These are phyloP conservation scores for Cicer pinnatifidum DNA, from an alignment of 306 rosid species.

Conservation along the genomic window DNA sequence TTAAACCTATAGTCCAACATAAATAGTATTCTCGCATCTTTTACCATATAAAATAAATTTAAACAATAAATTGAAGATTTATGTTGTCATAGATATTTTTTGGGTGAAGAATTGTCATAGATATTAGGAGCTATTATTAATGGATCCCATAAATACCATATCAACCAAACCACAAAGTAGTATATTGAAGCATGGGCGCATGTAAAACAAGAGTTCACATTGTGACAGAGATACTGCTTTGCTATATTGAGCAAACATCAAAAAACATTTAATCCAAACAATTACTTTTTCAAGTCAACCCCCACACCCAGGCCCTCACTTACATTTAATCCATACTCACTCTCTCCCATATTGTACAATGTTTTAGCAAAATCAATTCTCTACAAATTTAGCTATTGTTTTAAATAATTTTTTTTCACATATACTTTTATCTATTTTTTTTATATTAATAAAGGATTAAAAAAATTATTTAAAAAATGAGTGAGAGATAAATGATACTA, in stretches of 20 bases:
- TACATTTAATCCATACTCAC: not conserved
- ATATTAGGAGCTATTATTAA: slow-evolving; percentile 43
- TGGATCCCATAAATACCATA: slow-evolving; percentile 54
- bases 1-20: no score
- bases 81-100: slow-evolving; percentile 10
- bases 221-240: slow-evolving; percentile 56
- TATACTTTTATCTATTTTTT: not conserved
- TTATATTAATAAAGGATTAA: no score
- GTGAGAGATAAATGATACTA: no score
- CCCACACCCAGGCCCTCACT: not conserved
- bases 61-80: not conserved
- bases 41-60: no score
- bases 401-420: not conserved
- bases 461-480: no score
- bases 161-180: slow-evolving; percentile 47
- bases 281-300: slow-evolving; percentile 49
- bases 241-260: slow-evolving; percentile 51
- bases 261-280: slow-evolving; percentile 23
- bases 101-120: not conserved
- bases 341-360: not conserved
- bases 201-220: slow-evolving; percentile 48
- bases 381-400: not conserved
- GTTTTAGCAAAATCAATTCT: not conserved
- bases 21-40: no score
- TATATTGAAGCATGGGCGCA: slow-evolving; percentile 35